These are phyloP conservation scores for Acer saccharum DNA, from an alignment of 345 rosid genomes.

Conservation along the genomic window DNA sequence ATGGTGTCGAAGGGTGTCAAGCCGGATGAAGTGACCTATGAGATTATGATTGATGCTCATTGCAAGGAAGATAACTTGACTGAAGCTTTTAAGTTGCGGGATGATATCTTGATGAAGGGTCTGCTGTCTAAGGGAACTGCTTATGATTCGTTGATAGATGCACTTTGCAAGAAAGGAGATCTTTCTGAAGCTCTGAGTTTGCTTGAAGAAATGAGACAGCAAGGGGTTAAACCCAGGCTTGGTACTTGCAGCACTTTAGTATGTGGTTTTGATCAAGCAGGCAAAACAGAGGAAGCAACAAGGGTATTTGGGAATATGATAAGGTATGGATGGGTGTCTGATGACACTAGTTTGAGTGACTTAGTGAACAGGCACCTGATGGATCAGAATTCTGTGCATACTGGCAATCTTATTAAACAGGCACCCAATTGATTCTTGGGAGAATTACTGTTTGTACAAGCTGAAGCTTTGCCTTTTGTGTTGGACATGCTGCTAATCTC, in stretches of 20 bases:
- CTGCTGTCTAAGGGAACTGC: conserved; percentile 12
- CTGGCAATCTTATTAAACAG: not conserved
- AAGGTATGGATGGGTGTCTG: conserved; percentile 4
- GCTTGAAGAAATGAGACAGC: conserved; percentile 12
- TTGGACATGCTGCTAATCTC: not conserved
- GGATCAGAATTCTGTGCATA: not conserved
- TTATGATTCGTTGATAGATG: conserved; percentile 11
- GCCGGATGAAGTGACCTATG: conserved; percentile 25
- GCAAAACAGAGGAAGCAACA: conserved; percentile 12
- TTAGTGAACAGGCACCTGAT: not conserved
- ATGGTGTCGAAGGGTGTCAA: conserved; percentile 34
- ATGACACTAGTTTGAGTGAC: not conserved
- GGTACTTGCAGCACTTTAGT: not conserved
- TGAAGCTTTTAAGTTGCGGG: conserved; percentile 19
- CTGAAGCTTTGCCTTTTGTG: not conserved
- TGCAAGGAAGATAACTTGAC: conserved; percentile 26
- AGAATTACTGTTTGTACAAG: not conserved
- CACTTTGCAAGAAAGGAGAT: conserved; percentile 15
- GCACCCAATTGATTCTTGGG: not conserved
- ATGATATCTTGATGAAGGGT: conserved; percentile 8
- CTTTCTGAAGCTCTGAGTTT: conserved; percentile 4
- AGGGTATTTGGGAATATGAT: conserved; percentile 6
- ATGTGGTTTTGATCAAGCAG: conserved; percentile 7
- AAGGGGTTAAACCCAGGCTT: not conserved
- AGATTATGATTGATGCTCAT: conserved; percentile 28